These are phyloP conservation scores for Dictyostelium intermedium DNA, from an alignment of 78 protist genomes.

Conservation along the genomic window DNA sequence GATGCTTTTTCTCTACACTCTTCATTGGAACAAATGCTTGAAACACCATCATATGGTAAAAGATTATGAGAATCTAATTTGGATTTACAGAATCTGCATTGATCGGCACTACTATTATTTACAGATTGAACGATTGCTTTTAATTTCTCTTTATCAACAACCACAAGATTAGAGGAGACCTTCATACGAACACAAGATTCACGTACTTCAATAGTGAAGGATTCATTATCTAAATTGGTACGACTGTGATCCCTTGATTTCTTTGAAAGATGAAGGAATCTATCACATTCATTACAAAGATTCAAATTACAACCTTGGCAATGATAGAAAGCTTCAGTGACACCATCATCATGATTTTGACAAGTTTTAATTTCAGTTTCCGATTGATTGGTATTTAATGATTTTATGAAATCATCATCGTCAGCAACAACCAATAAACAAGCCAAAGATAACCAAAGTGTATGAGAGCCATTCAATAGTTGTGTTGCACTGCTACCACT, in stretches of 20 bases:
- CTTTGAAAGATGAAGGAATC: slow-evolving; percentile 47
- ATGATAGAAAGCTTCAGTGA: slow-evolving; percentile 22
- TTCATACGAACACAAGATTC: slow-evolving; percentile 55
- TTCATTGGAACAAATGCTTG: slow-evolving; percentile 32
- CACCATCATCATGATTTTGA: slow-evolving; percentile 49
- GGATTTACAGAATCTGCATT: slow-evolving; percentile 40
- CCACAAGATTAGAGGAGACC: slow-evolving; percentile 11
- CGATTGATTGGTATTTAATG: neutral
- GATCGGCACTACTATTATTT: neutral
- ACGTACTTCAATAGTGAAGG: slow-evolving; percentile 43
- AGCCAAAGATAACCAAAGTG: slow-evolving; percentile 16
- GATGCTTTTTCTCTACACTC: slow-evolving; percentile 49
- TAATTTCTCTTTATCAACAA: slow-evolving; percentile 29
- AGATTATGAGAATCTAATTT: slow-evolving; percentile 44
- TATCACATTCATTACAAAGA: slow-evolving; percentile 47
- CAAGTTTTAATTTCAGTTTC: slow-evolving; percentile 12
- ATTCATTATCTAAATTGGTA: slow-evolving; percentile 26
- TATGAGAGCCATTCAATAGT: neutral
- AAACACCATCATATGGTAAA: slow-evolving; percentile 12
- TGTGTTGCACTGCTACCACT: neutral
- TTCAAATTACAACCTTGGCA: slow-evolving; percentile 27
- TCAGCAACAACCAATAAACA: slow-evolving; percentile 1
- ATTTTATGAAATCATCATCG: slow-evolving; percentile 2
- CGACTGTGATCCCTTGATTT: neutral
- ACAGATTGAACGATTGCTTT: slow-evolving; percentile 44